These are phyloP conservation scores for Raphanus sativus DNA, from an alignment of 345 rosid species.

Conservation along the genomic window DNA sequence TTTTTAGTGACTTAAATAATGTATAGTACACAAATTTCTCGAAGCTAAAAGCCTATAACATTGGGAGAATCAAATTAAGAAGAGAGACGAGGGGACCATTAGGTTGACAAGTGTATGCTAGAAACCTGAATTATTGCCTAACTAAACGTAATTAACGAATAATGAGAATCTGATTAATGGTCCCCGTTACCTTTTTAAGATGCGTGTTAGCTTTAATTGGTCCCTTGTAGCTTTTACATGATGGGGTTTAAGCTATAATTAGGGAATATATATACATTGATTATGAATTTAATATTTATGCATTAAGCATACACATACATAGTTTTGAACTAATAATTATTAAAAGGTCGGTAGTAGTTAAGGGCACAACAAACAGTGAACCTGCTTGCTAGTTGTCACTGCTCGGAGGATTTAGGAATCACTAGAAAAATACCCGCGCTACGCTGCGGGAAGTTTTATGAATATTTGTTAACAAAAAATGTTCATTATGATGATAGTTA, in stretches of 20 bases:
- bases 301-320: neutral
- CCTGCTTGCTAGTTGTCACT: conserved; percentile 11
- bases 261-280: neutral
- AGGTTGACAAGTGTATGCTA: conserved; percentile 27
- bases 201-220: conserved; percentile 32
- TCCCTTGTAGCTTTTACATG: conserved; percentile 31
- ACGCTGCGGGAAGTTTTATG: too few relatives aligned
- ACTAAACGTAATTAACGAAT: conserved; percentile 28
- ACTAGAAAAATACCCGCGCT: too few relatives aligned
- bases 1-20: neutral
- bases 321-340: neutral
- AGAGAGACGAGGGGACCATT: conserved; percentile 26
- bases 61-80: conserved; percentile 32
- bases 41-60: conserved; percentile 36
- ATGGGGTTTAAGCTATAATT: conserved; percentile 21
- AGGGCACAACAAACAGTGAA: conserved; percentile 7
- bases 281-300: neutral
- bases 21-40: conserved; percentile 29
- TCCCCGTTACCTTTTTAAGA: conserved; percentile 36
- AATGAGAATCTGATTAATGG: conserved; percentile 28
- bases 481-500: too few relatives aligned
- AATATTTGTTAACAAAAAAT: too few relatives aligned
- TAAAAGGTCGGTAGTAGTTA: neutral
- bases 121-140: conserved; percentile 31
- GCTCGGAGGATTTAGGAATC: neutral